Evolutionary conservation across 2,329 filamentous ascomycete species (phyloP).

Genomic region (Emmonsiellopsis sp.): DNA sequence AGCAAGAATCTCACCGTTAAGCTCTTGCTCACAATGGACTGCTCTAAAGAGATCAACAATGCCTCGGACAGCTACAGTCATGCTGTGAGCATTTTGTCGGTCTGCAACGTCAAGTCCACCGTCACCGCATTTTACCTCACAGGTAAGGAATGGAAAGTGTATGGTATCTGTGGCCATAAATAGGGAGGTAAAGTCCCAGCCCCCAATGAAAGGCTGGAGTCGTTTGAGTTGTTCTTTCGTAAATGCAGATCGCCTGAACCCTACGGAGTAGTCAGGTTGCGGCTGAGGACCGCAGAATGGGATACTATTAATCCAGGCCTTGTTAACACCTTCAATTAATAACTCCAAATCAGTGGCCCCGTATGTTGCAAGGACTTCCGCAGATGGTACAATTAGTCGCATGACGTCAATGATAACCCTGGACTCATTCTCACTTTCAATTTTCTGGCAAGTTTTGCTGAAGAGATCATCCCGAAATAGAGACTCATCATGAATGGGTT

Average conservation of each 20-base stretch:
- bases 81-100: slow-evolving; percentile 20
- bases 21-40: slow-evolving; percentile 22
- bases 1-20: slow-evolving; percentile 32
- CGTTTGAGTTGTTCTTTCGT: slow-evolving; percentile 34
- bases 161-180: slow-evolving; percentile 40
- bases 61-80: slow-evolving; percentile 25
- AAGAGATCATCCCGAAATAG: slow-evolving; percentile 19
- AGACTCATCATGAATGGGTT: background rate
- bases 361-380: slow-evolving; percentile 17
- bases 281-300: slow-evolving; percentile 20
- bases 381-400: slow-evolving; percentile 22
- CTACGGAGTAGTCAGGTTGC: too few relatives aligned
- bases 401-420: slow-evolving; percentile 23
- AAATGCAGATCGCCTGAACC: slow-evolving; percentile 31
- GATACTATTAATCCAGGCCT: slow-evolving; percentile 23
- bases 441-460: slow-evolving; percentile 17
- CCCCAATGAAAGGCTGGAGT: slow-evolving; percentile 26
- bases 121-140: slow-evolving; percentile 39
- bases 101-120: slow-evolving; percentile 23
- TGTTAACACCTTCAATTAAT: slow-evolving; percentile 26
- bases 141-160: slow-evolving; percentile 43
- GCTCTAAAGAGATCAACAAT: slow-evolving; percentile 25
- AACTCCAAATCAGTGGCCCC: slow-evolving; percentile 15
- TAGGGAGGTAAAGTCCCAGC: slow-evolving; percentile 25
- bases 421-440: slow-evolving; percentile 20